Base-by-base conservation (phyloP, 2,329 filamentous ascomycete genomes). In the Curvularia eragrostidis region DNA sequence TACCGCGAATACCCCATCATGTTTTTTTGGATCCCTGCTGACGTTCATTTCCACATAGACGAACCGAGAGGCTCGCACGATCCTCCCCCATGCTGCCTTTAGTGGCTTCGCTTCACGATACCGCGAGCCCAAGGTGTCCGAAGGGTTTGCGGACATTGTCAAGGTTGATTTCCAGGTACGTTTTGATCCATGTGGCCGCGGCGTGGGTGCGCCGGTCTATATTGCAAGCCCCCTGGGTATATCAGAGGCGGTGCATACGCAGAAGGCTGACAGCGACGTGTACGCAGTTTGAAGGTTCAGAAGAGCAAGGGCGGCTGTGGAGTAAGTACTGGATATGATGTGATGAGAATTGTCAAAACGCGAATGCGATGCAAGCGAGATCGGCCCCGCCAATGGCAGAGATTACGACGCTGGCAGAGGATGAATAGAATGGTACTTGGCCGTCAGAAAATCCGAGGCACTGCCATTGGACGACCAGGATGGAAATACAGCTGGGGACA, bases 111-210 rank as follows among this genome's bases (percentile, higher is more conserved):
- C 82, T 15, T 85, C 87, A 8, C 85, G 91, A 52, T 95, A 91
- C 77, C 87, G 87, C 63, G 84, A 89, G 64, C 95, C 94, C 0
- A 84, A 83, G 38, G 58, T 84, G 1, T 83, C 85, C 12, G 95
- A 99, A 77, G 94, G 94, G 0, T 97, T 97, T 69, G 80, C 89
- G 62, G 91, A 97, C 65, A 85, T 99, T 34, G 81, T 85, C 1
- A 85, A 87, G 53, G 80, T 96, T 0, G 85, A 90, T 30, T 99
- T 99, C 70, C 77, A 84, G 78, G 84, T 86, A 79, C 38, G 79
- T 74, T 46, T 46, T 44, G 41, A 57, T 52, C 48, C 49, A 32
- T 53, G 51, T 46, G 52, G 38, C 42, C 44, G 41, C 21, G 28
- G 43, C 41, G 38, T 38, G 48, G 39, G 36, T 41, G 43, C 42